A percentile compares a stretch with the other conserved stretches of the same genome.
Conservation (phyloP, 2,329 filamentous ascomycete genomes). For the Talaromyces sp. region DNA sequence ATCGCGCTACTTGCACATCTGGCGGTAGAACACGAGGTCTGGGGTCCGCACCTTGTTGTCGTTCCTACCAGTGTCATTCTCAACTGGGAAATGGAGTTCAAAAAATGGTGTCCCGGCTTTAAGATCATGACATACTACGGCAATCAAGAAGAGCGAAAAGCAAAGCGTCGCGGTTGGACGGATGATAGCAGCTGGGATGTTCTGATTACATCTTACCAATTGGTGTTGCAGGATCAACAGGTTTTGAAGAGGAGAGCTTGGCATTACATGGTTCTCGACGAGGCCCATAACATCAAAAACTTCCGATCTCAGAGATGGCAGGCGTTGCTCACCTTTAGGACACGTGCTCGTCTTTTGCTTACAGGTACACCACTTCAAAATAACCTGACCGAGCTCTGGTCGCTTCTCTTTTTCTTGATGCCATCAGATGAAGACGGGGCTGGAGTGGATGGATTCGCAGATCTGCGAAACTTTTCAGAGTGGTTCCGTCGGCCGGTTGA, state of each 20-base stretch:
- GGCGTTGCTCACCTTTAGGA: slow-evolving; percentile 89
- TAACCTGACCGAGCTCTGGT: slow-evolving; percentile 95
- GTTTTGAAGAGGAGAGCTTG: slow-evolving; percentile 89
- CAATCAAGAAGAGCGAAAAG: slow-evolving; percentile 83
- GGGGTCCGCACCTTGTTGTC: slow-evolving; percentile 93
- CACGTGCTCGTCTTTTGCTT: slow-evolving; percentile 76
- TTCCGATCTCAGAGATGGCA: slow-evolving; percentile 98
- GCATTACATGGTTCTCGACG: slow-evolving; percentile 98
- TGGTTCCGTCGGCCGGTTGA: slow-evolving; percentile 95
- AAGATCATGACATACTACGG: slow-evolving; percentile 98
- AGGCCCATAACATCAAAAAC: slow-evolving; percentile 99
- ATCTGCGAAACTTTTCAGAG: slow-evolving; percentile 91
- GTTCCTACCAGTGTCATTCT: slow-evolving; percentile 98
- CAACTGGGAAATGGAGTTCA: slow-evolving; percentile 99
- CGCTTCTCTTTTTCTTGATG: slow-evolving; percentile 92
- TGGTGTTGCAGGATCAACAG: slow-evolving; percentile 89
- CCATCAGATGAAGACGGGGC: slow-evolving; percentile 72
- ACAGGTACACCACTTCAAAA: slow-evolving; percentile 97
- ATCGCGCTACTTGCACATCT: slow-evolving; percentile 91
- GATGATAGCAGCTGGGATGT: slow-evolving; percentile 95
- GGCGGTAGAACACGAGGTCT: slow-evolving; percentile 82
- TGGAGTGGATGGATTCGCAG: slow-evolving; percentile 84
- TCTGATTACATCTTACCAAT: slow-evolving; percentile 94
- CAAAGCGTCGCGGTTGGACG: slow-evolving; percentile 89
- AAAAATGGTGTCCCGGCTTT: slow-evolving; percentile 95